Base-by-base conservation (phyloP, 176 grass and related monocot species). In the Raddia distichophylla region DNA sequence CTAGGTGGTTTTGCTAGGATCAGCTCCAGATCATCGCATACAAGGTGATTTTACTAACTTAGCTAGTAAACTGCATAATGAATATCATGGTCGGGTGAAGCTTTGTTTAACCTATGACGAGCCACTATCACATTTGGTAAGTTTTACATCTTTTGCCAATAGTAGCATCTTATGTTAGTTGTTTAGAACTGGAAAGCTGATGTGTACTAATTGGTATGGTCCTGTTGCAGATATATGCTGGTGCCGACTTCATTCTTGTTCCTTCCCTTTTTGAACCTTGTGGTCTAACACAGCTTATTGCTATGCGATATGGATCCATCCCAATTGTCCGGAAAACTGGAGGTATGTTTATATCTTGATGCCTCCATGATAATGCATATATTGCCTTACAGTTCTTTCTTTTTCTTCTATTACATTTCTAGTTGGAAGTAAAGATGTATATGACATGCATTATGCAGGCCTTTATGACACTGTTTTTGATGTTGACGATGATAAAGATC, bases 281-380 rank as follows among this genome's bases (percentile, higher is more conserved):
- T 10, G 96, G 96, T 37, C 84, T 98, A 83, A 98, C 96, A 60
- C 96, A 98, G 49, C 93, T 98, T 87, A 93, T 70, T 48, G 96
- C 96, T 67, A 95, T 98, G 96, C 80, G 93, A 78, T 98, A 98
- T 86, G 96, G 96, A 40, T 93, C 96, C 79, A 91, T 98, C 71
- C 96, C 96, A 32, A 81, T 98, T 71, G 96, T 98, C 74, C 79
- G 96, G 76, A 93, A 88, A 93, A 98, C 96, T 33, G 96, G 93
- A 91, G 96, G 96, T 98, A 19, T 8, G 74, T 75, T 64, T 9
- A 19, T 9, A 18, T 82, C 2, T 68, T 67, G 75, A 64, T 80
- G 42, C 82, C 42, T 19, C 15, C 8, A 51, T 87, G 67, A 61
- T 7, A 73, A 9, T 47, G 14, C 4, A 15, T 69, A 55, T 8